A percentile compares a stretch with the other conserved stretches of the same genome.
These are phyloP conservation scores for Fusarium mangiferae DNA, from an alignment of 2,329 filamentous ascomycete genomes.

Conservation along the genomic window DNA sequence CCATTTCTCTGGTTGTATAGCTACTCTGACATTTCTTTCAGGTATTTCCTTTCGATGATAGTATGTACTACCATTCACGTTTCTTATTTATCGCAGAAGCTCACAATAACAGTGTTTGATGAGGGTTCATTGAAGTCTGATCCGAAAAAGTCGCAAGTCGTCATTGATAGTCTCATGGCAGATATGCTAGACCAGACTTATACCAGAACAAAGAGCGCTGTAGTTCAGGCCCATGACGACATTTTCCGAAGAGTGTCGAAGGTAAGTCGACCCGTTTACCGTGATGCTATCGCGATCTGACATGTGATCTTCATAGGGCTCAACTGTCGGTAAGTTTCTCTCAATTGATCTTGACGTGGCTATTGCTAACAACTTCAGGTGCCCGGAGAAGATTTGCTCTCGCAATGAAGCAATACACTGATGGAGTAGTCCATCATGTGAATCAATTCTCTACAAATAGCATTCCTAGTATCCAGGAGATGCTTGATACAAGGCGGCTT, in stretches of 20 bases:
- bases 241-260: slow-evolving; percentile 8
- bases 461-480: slow-evolving; percentile 2
- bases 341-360: accelerated
- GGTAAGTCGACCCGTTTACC: accelerated
- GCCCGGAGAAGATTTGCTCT: neutral
- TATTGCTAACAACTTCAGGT: neutral
- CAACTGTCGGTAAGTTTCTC: neutral
- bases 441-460: slow-evolving; percentile 8
- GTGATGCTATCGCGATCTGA: accelerated
- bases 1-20: accelerated
- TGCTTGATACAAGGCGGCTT: neutral
- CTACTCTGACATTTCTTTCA: neutral
- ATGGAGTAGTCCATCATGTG: slow-evolving; percentile 17
- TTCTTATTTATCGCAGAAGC: accelerated
- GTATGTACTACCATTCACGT: neutral
- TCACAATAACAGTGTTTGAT: neutral
- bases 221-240: slow-evolving; percentile 18
- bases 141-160: neutral
- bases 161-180: slow-evolving; percentile 17
- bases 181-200: slow-evolving; percentile 8
- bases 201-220: neutral
- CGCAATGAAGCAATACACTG: slow-evolving; percentile 13
- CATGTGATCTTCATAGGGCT: neutral
- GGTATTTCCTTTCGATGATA: slow-evolving; percentile 22
- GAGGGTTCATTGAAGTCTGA: slow-evolving; percentile 15